A percentile compares a stretch with the other conserved stretches of the same genome.
Evolutionary conservation across 1,284 basidiomycete genomes (phyloP).

Genomic region (Ceratobasidium sp.): DNA sequence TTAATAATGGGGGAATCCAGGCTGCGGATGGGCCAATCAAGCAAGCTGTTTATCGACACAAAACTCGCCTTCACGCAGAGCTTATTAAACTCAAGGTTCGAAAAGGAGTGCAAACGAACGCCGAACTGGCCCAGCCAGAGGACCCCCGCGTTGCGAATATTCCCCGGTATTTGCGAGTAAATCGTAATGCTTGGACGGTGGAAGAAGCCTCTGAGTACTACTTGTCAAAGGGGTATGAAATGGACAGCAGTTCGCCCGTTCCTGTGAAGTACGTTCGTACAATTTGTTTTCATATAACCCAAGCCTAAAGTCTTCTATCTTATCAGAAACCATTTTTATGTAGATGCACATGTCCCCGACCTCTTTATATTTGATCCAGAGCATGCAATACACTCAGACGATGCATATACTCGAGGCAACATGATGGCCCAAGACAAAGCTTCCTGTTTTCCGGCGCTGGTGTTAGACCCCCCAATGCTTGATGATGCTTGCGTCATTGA

Average conservation of each 20-base stretch:
- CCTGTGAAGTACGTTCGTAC: slow-evolving; percentile 1
- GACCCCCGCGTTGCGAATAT: slow-evolving; percentile 76
- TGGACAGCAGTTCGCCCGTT: slow-evolving; percentile 50
- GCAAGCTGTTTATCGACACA: slow-evolving; percentile 82
- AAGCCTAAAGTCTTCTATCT: too few relatives aligned
- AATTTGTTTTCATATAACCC: too few relatives aligned
- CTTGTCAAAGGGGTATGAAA: slow-evolving; percentile 63
- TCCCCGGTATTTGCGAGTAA: slow-evolving; percentile 87
- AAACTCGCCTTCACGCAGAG: slow-evolving; percentile 87
- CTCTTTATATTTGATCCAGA: slow-evolving; percentile 81
- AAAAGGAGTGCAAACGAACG: slow-evolving; percentile 71
- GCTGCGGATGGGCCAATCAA: slow-evolving; percentile 89
- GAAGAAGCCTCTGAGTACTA: slow-evolving; percentile 69
- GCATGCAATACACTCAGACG: slow-evolving; percentile 68
- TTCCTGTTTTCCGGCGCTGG: slow-evolving; percentile 92
- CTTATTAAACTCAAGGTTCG: slow-evolving; percentile 86
- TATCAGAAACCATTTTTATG: slow-evolving; percentile 71
- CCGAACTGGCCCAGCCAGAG: slow-evolving; percentile 69
- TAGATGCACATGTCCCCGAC: slow-evolving; percentile 82
- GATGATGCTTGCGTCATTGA: slow-evolving; percentile 78
- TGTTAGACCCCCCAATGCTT: slow-evolving; percentile 71
- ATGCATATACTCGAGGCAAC: slow-evolving; percentile 75
- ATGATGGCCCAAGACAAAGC: slow-evolving; percentile 98
- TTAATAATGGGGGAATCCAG: slow-evolving; percentile 79
- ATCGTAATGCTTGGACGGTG: slow-evolving; percentile 74